Base-by-base conservation (phyloP, 768 basidiomycete species). In the Vararia minispora region DNA sequence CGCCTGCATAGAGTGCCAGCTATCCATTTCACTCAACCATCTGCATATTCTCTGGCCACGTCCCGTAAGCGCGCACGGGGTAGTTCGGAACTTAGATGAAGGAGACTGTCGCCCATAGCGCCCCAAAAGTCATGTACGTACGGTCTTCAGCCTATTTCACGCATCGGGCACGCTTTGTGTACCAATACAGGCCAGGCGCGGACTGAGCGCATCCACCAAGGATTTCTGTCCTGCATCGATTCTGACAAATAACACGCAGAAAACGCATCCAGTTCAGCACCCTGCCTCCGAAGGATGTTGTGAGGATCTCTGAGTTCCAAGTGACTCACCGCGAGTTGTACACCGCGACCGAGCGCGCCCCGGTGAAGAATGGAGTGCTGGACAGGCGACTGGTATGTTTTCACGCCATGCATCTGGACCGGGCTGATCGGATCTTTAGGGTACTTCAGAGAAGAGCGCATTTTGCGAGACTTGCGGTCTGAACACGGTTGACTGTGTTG, bases 241-340 rank as follows among this genome's bases (percentile, higher is more conserved):
- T 11, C 13, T 20, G 18, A 21, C 10, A 32, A 2, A 5, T 16
- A 23, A 26, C 4, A 27, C 16, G 7, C 56, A 95, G 92, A 52
- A 97, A 97, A 67, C 80, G 87, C 58, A 72, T 99, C 23, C 95
- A 98, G 66, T 99, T 98, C 62, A 85, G 85, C 57, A 73, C 94
- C 35, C 69, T 99, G 49, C 87, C 81, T 58, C 81, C 88, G 21
- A 91, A 97, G 59, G 92, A 98, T 54, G 85, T 94, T 4, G 95
- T 98, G 50, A 84, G 82, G 55, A 74, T 97, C 41, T 85, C 95
- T 7, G 94, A 99, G 59, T 95, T 94, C 51, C 89, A 99, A 61
- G 85, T 95, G 48, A 91, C 87, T 13, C 82, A 87, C 56, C 72
- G 87, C 18, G 91, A 95, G 58, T 65, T 98, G 26, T 98, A 99